These are phyloP conservation scores for Mycena albidolilacea DNA, from an alignment of 768 basidiomycete species.

Conservation along the genomic window DNA sequence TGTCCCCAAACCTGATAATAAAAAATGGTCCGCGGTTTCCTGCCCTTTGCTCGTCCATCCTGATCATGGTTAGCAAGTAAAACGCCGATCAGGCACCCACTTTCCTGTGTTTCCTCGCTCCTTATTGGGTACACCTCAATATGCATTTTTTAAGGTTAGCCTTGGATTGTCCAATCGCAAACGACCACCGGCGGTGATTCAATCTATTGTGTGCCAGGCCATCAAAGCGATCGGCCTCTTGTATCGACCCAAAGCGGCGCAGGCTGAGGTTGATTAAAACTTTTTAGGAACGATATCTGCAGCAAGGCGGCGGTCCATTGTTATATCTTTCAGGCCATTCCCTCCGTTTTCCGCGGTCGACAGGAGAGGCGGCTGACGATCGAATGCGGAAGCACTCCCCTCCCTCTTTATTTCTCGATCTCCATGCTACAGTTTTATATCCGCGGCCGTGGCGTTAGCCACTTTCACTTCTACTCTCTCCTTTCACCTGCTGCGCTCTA, in stretches of 20 bases:
- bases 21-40: conserved; percentile 34
- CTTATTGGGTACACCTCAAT: conserved; percentile 11
- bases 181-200: not conserved
- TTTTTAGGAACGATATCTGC: not conserved
- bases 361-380: conserved; percentile 30
- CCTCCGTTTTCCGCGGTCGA: conserved; percentile 27
- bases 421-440: conserved; percentile 22
- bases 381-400: conserved; percentile 22
- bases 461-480: conserved; percentile 1
- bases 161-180: conserved; percentile 20
- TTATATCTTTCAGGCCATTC: not conserved
- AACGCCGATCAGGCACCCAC: conserved; percentile 32
- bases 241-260: conserved; percentile 5
- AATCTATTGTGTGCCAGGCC: not conserved
- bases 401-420: conserved; percentile 22
- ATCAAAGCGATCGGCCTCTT: conserved; percentile 22
- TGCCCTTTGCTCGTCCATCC: not conserved
- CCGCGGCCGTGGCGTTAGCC: conserved; percentile 3
- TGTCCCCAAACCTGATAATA: conserved; percentile 51
- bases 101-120: not conserved
- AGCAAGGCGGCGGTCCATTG: conserved; percentile 7
- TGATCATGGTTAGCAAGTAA: not conserved
- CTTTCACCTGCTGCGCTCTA: not conserved
- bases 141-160: conserved; percentile 4
- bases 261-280: too few relatives aligned